These are phyloP conservation scores for Claviceps paspali DNA, from an alignment of 2,329 filamentous ascomycete species.

Conservation along the genomic window DNA sequence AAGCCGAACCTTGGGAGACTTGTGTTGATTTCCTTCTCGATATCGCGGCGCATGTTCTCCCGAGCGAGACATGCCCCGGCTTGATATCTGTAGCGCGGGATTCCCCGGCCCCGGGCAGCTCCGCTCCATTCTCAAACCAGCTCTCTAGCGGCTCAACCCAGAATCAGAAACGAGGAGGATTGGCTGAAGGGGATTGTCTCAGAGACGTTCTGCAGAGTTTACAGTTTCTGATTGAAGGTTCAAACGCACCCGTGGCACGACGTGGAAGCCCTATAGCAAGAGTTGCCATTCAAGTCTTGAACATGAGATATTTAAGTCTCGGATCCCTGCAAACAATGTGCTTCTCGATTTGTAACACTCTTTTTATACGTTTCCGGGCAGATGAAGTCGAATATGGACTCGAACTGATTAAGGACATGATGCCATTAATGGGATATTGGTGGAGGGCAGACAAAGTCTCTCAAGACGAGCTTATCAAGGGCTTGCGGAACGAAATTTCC, in stretches of 20 bases:
- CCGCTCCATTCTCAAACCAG: slow-evolving; percentile 14
- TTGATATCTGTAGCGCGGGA: not conserved
- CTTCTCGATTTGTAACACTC: slow-evolving; percentile 59
- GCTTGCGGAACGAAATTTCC: slow-evolving; percentile 63
- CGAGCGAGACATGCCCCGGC: slow-evolving; percentile 18
- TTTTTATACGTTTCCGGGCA: slow-evolving; percentile 50
- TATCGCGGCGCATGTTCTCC: slow-evolving; percentile 35
- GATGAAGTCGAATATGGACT: slow-evolving; percentile 52
- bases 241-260: slow-evolving; percentile 50
- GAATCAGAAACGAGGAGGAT: slow-evolving; percentile 14
- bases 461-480: slow-evolving; percentile 43
- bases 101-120: slow-evolving; percentile 29
- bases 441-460: slow-evolving; percentile 60
- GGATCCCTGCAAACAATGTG: slow-evolving; percentile 54
- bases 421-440: slow-evolving; percentile 58
- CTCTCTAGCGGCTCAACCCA: slow-evolving; percentile 16
- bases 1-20: slow-evolving; percentile 48
- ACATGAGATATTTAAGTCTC: slow-evolving; percentile 39
- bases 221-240: slow-evolving; percentile 43
- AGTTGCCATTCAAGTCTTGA: slow-evolving; percentile 45
- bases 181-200: slow-evolving; percentile 18
- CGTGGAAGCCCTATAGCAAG: slow-evolving; percentile 40
- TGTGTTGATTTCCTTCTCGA: slow-evolving; percentile 58
- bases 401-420: slow-evolving; percentile 40
- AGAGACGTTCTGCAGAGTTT: slow-evolving; percentile 44